A percentile compares a stretch with the other conserved stretches of the same genome.
Conservation (phyloP, 768 basidiomycete genomes). For the Termitomyces sp. region DNA sequence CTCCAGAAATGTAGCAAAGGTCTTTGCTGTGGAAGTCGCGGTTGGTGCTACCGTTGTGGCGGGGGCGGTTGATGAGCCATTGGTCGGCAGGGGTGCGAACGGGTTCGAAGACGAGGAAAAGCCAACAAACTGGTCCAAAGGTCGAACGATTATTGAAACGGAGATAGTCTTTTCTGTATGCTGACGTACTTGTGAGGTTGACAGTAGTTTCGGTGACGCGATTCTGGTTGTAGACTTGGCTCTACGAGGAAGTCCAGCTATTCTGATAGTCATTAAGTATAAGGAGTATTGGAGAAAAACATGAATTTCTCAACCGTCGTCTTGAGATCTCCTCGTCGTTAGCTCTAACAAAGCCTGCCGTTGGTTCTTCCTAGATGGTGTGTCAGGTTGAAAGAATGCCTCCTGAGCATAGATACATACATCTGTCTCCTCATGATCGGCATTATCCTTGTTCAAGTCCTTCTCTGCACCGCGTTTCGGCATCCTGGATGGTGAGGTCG, state of each 20-base stretch:
- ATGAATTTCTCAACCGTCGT: not conserved
- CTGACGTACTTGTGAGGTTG: conserved; percentile 1
- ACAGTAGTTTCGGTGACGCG: not conserved
- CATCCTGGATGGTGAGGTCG: not conserved
- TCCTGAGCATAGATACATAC: conserved; percentile 8
- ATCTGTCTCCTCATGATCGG: conserved; percentile 35
- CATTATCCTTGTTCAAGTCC: conserved; percentile 57
- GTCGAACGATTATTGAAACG: not conserved
- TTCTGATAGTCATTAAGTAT: conserved; percentile 19
- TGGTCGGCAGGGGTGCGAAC: not conserved
- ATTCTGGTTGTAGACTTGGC: conserved; percentile 1
- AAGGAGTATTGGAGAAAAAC: conserved; percentile 22
- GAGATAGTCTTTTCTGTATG: conserved; percentile 9
- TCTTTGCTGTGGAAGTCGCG: conserved; percentile 43
- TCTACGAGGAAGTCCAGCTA: conserved; percentile 11
- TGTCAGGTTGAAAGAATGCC: not conserved
- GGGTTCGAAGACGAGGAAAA: conserved; percentile 2
- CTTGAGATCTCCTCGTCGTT: conserved; percentile 6
- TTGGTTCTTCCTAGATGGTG: conserved; percentile 32
- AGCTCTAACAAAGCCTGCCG: conserved; percentile 30
- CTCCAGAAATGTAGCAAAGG: conserved; percentile 42
- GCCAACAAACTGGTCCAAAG: not conserved
- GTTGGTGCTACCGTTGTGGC: conserved; percentile 21
- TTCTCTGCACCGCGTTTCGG: conserved; percentile 70
- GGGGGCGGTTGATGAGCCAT: conserved; percentile 12